A percentile compares a stretch with the other conserved stretches of the same genome.
These are phyloP conservation scores for Skeletonema tropicum DNA, from an alignment of 108 stramenopile genomes.

Conservation along the genomic window DNA sequence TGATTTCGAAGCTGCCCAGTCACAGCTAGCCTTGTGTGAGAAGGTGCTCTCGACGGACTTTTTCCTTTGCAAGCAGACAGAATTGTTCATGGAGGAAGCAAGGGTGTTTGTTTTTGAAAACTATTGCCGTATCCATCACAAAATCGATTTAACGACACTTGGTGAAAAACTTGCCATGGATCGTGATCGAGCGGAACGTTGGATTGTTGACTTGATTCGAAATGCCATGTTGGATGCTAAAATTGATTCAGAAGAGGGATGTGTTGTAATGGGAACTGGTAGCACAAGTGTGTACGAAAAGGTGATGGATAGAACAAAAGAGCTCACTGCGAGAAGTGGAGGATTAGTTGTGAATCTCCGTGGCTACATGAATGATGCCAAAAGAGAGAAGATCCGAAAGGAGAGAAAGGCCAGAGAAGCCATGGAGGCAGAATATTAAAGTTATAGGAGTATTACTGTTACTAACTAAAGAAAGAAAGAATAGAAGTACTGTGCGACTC, in stretches of 20 bases:
- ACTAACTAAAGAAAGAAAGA: no score
- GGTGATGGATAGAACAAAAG: slow-evolving; percentile 97
- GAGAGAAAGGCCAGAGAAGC: slow-evolving; percentile 64
- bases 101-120: slow-evolving; percentile 99
- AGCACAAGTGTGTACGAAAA: slow-evolving; percentile 83
- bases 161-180: slow-evolving; percentile 96
- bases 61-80: slow-evolving; percentile 95
- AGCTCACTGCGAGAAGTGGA: slow-evolving; percentile 88
- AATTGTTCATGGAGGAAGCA: slow-evolving; percentile 97
- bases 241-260: slow-evolving; percentile 92
- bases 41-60: slow-evolving; percentile 92
- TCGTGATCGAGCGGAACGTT: slow-evolving; percentile 92
- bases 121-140: slow-evolving; percentile 98
- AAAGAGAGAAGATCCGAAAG: slow-evolving; percentile 67
- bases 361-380: slow-evolving; percentile 61
- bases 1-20: slow-evolving; percentile 98
- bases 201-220: slow-evolving; percentile 98
- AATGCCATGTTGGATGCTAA: slow-evolving; percentile 95
- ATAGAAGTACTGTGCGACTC: no score
- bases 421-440: slow-evolving; percentile 15
- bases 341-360: slow-evolving; percentile 72
- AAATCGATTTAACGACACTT: slow-evolving; percentile 94
- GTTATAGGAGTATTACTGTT: no score
- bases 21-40: slow-evolving; percentile 84
- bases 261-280: slow-evolving; percentile 95